Percentiles rank a stretch among this genome's conserved stretches.
Evolutionary conservation across 2,329 filamentous ascomycete species (phyloP).

Genomic region (Diaporthe citrichinensis): DNA sequence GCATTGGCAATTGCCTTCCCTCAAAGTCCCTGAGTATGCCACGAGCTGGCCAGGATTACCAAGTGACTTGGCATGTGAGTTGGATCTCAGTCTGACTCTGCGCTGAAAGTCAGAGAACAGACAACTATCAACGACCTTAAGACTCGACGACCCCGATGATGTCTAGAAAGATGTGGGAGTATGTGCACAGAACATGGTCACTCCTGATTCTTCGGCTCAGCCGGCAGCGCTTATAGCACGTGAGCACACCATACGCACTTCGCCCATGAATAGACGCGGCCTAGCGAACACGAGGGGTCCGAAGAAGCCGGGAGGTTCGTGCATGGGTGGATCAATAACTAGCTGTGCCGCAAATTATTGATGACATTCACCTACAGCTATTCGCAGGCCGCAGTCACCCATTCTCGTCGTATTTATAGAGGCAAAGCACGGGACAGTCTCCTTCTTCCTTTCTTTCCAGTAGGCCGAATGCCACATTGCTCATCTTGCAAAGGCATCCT

Average conservation of each 20-base stretch:
- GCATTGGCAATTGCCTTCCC: not conserved
- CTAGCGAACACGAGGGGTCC: not conserved
- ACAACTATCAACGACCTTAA: fast-evolving
- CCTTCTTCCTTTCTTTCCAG: not conserved
- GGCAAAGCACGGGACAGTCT: not conserved
- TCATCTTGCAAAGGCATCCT: no score
- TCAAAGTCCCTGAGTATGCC: not conserved
- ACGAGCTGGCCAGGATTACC: not conserved
- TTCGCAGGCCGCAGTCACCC: not conserved
- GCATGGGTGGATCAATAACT: not conserved
- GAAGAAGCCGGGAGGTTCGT: not conserved
- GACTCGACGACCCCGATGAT: not conserved
- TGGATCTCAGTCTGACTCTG: not conserved
- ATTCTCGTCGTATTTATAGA: not conserved
- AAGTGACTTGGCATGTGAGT: not conserved
- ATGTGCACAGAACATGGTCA: not conserved
- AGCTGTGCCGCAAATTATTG: not conserved
- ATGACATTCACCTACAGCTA: not conserved
- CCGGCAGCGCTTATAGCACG: not conserved
- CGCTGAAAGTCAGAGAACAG: no score
- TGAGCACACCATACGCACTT: not conserved
- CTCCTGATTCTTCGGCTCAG: not conserved
- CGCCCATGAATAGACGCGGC: not conserved
- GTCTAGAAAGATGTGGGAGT: not conserved
- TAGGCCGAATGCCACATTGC: not conserved